Conservation (phyloP, 2,329 filamentous ascomycete genomes). For the Monosporascus cannonballus region DNA sequence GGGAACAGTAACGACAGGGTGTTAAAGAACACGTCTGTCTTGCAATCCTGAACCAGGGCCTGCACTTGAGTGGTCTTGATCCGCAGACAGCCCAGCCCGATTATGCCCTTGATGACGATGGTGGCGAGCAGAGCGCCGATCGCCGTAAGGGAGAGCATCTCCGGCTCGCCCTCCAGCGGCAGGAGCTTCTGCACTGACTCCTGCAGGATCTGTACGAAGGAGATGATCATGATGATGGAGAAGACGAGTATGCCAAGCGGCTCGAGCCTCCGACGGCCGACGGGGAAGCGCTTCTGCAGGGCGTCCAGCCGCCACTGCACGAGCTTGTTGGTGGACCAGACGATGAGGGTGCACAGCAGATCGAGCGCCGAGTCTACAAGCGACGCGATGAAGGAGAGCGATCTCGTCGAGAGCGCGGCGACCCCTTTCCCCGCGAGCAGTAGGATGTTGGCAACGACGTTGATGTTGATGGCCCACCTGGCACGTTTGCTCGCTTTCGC, state of each 20-base stretch:
- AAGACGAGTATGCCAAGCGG: constrained; percentile 58
- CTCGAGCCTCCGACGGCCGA: constrained; percentile 50
- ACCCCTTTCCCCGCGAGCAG: constrained; percentile 49
- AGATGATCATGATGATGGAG: constrained; percentile 57
- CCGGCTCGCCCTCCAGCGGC: constrained; percentile 37
- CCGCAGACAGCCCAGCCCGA: constrained; percentile 51
- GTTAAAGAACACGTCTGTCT: constrained; percentile 60
- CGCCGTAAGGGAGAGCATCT: constrained; percentile 44
- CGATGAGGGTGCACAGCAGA: constrained; percentile 53
- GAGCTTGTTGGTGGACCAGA: constrained; percentile 53
- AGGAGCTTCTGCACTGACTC: constrained; percentile 54
- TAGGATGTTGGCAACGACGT: constrained; percentile 53
- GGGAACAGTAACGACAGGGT: constrained; percentile 57
- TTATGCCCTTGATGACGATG: constrained; percentile 52
- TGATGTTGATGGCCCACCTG: constrained; percentile 47
- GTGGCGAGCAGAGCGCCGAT: constrained; percentile 53
- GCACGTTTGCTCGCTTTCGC: constrained; percentile 40
- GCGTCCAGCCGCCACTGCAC: constrained; percentile 49
- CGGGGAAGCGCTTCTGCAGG: constrained; percentile 49
- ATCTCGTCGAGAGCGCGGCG: constrained; percentile 49
- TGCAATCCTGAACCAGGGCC: constrained; percentile 57
- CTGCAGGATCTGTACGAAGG: constrained; percentile 54
- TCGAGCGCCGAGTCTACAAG: constrained; percentile 57
- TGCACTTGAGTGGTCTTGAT: constrained; percentile 61
- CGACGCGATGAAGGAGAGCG: constrained; percentile 55